Percentiles rank a stretch among this genome's conserved stretches.
Conservation (phyloP, 805 yeast species). For the Diddensiella transvaalensis region DNA sequence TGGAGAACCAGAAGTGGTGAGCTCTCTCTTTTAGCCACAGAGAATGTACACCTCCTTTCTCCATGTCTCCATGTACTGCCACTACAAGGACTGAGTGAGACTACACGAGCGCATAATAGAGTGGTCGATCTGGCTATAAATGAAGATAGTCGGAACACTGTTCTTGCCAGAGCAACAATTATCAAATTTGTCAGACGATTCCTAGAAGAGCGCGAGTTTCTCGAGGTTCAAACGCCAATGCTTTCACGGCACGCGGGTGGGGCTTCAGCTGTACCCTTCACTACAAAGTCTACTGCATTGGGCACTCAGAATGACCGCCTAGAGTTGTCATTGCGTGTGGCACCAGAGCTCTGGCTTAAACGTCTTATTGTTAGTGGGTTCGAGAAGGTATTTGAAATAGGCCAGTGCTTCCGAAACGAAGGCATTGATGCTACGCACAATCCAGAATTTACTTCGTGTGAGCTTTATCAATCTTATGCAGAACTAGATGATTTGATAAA, state of each 20-base stretch:
- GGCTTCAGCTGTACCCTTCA: slow-evolving; percentile 88
- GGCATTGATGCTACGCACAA: slow-evolving; percentile 91
- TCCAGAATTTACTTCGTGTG: slow-evolving; percentile 90
- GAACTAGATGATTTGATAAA: slow-evolving; percentile 62
- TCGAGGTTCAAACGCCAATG: slow-evolving; percentile 89
- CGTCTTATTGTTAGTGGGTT: slow-evolving; percentile 78
- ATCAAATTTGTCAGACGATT: slow-evolving; percentile 54
- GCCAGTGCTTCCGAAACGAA: slow-evolving; percentile 88
- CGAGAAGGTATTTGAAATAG: slow-evolving; percentile 83
- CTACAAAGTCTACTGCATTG: slow-evolving; percentile 43
- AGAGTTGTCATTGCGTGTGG: slow-evolving; percentile 68
- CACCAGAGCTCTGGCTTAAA: slow-evolving; percentile 95
- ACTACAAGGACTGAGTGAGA: slow-evolving; percentile 45
- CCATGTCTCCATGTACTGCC: slow-evolving; percentile 75
- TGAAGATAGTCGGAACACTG: slow-evolving; percentile 43
- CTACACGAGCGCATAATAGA: slow-evolving; percentile 60
- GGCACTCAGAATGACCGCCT: slow-evolving; percentile 11
- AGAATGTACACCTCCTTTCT: slow-evolving; percentile 51
- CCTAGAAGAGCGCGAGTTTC: slow-evolving; percentile 51
- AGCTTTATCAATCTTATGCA: slow-evolving; percentile 75
- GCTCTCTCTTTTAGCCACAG: slow-evolving; percentile 58
- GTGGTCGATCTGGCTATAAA: slow-evolving; percentile 72
- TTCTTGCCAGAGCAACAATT: slow-evolving; percentile 52
- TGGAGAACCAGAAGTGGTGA: slow-evolving; percentile 77
- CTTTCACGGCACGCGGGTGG: slow-evolving; percentile 70